These are phyloP conservation scores for Gomphus bonarii DNA, from an alignment of 1,284 basidiomycete genomes.

Conservation along the genomic window DNA sequence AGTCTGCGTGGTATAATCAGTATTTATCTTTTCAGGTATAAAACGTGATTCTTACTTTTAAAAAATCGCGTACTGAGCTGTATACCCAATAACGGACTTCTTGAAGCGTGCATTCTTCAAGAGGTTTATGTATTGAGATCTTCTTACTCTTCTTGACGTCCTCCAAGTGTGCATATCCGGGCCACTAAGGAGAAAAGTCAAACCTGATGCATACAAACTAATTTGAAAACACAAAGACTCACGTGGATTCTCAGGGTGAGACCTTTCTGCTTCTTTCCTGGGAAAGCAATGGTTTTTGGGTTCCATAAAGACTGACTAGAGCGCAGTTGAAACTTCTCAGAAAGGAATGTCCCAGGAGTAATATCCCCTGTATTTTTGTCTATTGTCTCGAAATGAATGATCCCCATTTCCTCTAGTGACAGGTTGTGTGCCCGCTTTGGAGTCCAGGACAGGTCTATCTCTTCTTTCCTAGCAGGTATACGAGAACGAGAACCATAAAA, in stretches of 20 bases:
- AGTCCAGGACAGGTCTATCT: neutral
- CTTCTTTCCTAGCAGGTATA: neutral
- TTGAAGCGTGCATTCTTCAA: neutral
- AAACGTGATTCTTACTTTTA: neutral
- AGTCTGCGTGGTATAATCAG: neutral
- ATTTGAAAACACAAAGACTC: neutral
- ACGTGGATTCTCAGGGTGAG: neutral
- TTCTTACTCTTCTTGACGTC: neutral
- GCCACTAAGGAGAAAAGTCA: neutral
- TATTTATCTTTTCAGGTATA: neutral
- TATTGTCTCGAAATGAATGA: neutral
- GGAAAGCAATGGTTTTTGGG: neutral
- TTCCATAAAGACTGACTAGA: neutral
- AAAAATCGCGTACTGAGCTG: neutral
- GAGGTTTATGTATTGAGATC: neutral
- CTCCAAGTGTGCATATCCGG: neutral
- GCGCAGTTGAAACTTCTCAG: neutral
- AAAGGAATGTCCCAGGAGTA: neutral
- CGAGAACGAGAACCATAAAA: no score
- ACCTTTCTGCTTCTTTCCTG: neutral
- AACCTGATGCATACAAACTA: neutral
- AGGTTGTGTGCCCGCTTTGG: neutral
- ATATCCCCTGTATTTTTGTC: neutral
- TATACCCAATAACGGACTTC: neutral
- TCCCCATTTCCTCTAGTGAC: no score